Evolutionary conservation across 805 yeast species (phyloP).

Genomic region (Hagleromyces aurorensis): DNA sequence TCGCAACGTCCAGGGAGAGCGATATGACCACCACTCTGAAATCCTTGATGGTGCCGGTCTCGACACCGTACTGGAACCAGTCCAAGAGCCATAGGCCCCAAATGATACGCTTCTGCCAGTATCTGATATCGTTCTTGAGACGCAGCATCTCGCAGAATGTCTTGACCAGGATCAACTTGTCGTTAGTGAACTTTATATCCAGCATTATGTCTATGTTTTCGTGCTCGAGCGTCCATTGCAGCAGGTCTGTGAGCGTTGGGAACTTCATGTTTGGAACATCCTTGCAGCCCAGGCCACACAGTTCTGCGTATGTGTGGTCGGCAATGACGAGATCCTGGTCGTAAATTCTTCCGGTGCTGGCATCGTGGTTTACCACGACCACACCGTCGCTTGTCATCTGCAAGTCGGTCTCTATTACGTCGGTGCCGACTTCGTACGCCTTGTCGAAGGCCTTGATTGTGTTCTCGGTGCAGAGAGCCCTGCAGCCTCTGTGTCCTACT

Average conservation of each 20-base stretch:
- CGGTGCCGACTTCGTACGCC: slow-evolving; percentile 40
- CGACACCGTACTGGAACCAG: slow-evolving; percentile 37
- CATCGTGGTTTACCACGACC: slow-evolving; percentile 49
- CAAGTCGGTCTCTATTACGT: slow-evolving; percentile 46
- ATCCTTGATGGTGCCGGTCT: slow-evolving; percentile 32
- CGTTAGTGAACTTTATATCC: slow-evolving; percentile 44
- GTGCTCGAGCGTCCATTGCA: slow-evolving; percentile 34
- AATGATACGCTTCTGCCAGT: slow-evolving; percentile 39
- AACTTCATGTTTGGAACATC: slow-evolving; percentile 33
- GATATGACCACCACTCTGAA: slow-evolving; percentile 33
- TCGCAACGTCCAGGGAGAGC: slow-evolving; percentile 30
- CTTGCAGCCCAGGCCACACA: slow-evolving; percentile 31
- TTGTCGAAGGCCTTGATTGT: slow-evolving; percentile 39
- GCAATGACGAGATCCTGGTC: slow-evolving; percentile 33
- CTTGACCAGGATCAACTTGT: slow-evolving; percentile 36
- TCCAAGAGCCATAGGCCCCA: slow-evolving; percentile 48
- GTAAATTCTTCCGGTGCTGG: slow-evolving; percentile 42
- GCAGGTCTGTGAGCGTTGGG: slow-evolving; percentile 36
- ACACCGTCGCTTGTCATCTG: slow-evolving; percentile 47
- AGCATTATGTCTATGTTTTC: slow-evolving; percentile 37
- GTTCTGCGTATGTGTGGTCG: slow-evolving; percentile 30
- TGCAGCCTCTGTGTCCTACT: slow-evolving; percentile 32
- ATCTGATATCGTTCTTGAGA: slow-evolving; percentile 34
- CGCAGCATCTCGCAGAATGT: slow-evolving; percentile 32
- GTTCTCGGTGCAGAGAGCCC: slow-evolving; percentile 38